Evolutionary conservation across 2,329 filamentous ascomycete species (phyloP).

Genomic region (Cladophialophora immunda): DNA sequence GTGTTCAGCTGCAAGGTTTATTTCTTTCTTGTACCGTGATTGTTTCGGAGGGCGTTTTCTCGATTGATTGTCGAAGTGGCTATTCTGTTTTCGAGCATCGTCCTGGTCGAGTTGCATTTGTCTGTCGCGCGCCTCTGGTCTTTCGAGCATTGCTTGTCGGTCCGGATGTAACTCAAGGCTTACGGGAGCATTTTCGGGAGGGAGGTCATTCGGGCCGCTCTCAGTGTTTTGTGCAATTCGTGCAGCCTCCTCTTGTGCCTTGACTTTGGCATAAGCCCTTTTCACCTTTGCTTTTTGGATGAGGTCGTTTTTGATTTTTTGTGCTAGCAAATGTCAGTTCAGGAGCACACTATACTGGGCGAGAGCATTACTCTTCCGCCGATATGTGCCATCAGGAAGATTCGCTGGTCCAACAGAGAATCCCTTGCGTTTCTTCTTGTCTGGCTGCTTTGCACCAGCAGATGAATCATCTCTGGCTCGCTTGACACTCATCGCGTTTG

Average conservation of each 20-base stretch:
- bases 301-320: conserved; percentile 87
- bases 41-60: conserved; percentile 51
- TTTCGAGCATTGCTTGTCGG: conserved; percentile 66
- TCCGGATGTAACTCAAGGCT: conserved; percentile 68
- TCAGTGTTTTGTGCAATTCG: conserved; percentile 40
- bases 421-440: conserved; percentile 62
- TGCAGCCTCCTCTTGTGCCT: conserved; percentile 64
- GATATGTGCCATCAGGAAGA: conserved; percentile 87
- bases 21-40: conserved; percentile 70
- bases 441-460: conserved; percentile 19
- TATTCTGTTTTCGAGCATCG: conserved; percentile 38
- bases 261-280: conserved; percentile 90
- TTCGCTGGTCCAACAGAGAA: conserved; percentile 91
- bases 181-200: conserved; percentile 42
- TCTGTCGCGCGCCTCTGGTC: conserved; percentile 43
- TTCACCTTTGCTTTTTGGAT: conserved; percentile 94
- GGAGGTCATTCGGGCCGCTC: conserved; percentile 36
- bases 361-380: conserved; percentile 72
- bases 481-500: conserved; percentile 65
- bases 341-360: conserved; percentile 6
- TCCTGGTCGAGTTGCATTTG: conserved; percentile 36
- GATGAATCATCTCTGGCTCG: conserved; percentile 60
- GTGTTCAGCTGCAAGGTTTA: conserved; percentile 71
- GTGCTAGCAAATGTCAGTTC: conserved; percentile 60
- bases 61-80: conserved; percentile 4